A percentile compares a stretch with the other conserved stretches of the same genome.
phyloP scores from a whole-genome alignment of 179 eudicot genomes.

The Spergularia azorica region DNA sequence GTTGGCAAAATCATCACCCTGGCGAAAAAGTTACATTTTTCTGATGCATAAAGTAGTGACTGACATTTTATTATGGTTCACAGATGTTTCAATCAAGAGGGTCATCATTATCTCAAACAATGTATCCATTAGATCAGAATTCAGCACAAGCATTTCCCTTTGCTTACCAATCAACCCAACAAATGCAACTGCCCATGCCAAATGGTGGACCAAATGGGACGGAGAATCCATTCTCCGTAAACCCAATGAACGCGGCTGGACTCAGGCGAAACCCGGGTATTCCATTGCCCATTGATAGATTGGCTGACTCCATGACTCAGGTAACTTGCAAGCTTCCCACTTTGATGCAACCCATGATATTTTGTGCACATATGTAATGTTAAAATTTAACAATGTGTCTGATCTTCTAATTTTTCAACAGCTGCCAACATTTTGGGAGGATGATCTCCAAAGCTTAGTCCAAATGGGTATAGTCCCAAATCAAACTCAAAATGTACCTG shows the following conservation, averaged over 20 bases:
- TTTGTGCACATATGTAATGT: neutral
- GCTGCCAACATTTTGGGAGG: slow-evolving; percentile 60
- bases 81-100: slow-evolving; percentile 50
- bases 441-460: slow-evolving; percentile 66
- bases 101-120: slow-evolving; percentile 35
- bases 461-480: slow-evolving; percentile 45
- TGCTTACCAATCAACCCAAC: slow-evolving; percentile 44
- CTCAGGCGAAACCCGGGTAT: slow-evolving; percentile 15
- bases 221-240: slow-evolving; percentile 40
- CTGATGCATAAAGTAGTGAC: too few species aligned
- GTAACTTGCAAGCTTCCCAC: neutral
- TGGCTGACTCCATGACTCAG: slow-evolving; percentile 31
- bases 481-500: slow-evolving; percentile 34
- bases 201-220: slow-evolving; percentile 36
- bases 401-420: slow-evolving; percentile 8
- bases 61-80: neutral
- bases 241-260: slow-evolving; percentile 35
- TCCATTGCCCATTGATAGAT: slow-evolving; percentile 23
- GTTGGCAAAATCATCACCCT: too few species aligned
- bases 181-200: slow-evolving; percentile 25
- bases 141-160: slow-evolving; percentile 46
- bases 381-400: neutral
- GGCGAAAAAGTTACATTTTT: too few species aligned
- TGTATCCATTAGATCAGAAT: slow-evolving; percentile 44
- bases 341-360: neutral